Evolutionary conservation across 2,329 filamentous ascomycete genomes (phyloP), one percentile per base, ranked within the genome.

Genomic region (Cordyceps pruinosa): DNA sequence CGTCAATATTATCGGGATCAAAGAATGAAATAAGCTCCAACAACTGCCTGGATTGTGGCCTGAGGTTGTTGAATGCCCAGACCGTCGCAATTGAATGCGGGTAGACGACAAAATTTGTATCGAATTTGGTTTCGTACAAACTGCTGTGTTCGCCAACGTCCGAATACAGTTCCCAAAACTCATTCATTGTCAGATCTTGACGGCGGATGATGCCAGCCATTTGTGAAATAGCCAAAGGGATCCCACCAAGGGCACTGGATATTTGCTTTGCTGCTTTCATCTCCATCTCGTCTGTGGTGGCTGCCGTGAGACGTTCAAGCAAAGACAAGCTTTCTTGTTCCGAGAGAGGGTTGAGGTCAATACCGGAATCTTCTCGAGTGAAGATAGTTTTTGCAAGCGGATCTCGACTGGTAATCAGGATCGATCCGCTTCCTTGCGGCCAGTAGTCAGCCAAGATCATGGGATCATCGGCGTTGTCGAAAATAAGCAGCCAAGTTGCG

Each of bases 401-500:
- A 30, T 58, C 57, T 15, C 50, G 44, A 41, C 57, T 58, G 9
- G 57, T 58, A 34, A 58, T 44, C n/a, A 58, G 35, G 21, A 55
- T 45, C 4, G 57, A 58, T 26, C 57, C 57, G 23, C 42, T 55
- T 1, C 57, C 57, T 28, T 55, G 57, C 1, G 50, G 50, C 57
- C 50, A 58, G 23, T 54, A 58, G 44, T 58, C 57, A 2, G 50
- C 50, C 12, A 58, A 39, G 19, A 58, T 58, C 0, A 37, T 58
- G 9, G 50, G 57, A 28, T 58, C 57, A 50, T 58, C 50, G 9
- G 57, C 57, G 37, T 55, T 55, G 37, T 58, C 57, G 23, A 58
- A 58, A 19, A 58, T 49, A 10, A 58, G 57, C 23, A 58, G 26
- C 57, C 50, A 58, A 26, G 49, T 58, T 12, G 57, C 57, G 2